Percentiles rank a stretch among this genome's conserved stretches.
Conservation (phyloP, 306 rosid genomes). For the Castanea mollissima region DNA sequence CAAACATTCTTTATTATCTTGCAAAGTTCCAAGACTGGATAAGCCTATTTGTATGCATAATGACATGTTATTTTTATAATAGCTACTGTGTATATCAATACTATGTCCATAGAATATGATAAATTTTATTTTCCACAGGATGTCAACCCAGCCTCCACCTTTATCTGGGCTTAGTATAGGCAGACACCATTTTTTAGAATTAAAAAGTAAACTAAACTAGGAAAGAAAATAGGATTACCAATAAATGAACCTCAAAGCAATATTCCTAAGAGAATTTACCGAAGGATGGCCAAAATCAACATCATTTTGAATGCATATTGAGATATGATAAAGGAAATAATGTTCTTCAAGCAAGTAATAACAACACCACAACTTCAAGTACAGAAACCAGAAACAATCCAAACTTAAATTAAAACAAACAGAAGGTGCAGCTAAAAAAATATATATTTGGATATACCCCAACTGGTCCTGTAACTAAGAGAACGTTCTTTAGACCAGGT, state of each 20-base stretch:
- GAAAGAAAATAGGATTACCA: not conserved
- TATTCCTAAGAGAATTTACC: not conserved
- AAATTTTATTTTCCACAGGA: not conserved
- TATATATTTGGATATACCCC: constrained; percentile 55
- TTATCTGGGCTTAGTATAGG: not conserved
- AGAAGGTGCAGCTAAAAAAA: constrained; percentile 4
- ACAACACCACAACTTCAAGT: constrained; percentile 16
- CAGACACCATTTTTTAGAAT: not conserved
- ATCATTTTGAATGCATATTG: not conserved
- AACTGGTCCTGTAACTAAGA: constrained; percentile 76
- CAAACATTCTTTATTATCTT: not conserved
- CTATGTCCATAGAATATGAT: not conserved
- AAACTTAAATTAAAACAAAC: constrained; percentile 2
- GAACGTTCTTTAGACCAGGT: constrained; percentile 56
- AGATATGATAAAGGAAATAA: not conserved
- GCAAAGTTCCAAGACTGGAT: not conserved
- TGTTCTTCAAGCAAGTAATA: constrained; percentile 13
- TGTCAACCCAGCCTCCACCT: not conserved
- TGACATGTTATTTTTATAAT: not conserved
- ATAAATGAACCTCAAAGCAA: constrained; percentile 2
- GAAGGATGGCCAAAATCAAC: not conserved
- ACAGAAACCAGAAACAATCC: constrained; percentile 11
- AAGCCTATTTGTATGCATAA: not conserved
- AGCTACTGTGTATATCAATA: not conserved
- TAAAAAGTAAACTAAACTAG: not conserved